Conservation (phyloP, 148 eudicot species). For the Camellia japonica region DNA sequence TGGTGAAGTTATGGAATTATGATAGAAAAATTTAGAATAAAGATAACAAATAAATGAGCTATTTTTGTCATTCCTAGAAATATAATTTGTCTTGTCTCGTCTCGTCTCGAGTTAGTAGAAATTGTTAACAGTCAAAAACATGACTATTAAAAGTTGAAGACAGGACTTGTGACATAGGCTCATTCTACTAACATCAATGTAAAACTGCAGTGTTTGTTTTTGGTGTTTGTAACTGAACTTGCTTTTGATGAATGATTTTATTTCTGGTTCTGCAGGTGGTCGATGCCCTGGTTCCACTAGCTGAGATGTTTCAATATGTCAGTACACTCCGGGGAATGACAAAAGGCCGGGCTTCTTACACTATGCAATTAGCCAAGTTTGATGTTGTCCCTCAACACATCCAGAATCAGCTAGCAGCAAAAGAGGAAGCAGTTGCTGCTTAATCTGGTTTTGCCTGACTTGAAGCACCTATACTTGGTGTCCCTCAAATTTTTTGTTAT, state of each 20-base stretch:
- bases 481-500: neutral
- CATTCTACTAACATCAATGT: neutral
- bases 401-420: conserved; percentile 78
- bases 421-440: conserved; percentile 80
- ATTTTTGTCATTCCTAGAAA: too few relatives aligned
- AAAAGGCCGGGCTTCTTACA: conserved; percentile 93
- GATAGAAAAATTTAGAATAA: too few relatives aligned
- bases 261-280: conserved; percentile 54
- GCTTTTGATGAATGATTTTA: neutral
- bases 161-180: too few relatives aligned
- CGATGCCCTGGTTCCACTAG: conserved; percentile 84
- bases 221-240: neutral
- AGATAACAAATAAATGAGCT: too few relatives aligned
- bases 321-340: conserved; percentile 90
- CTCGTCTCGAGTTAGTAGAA: too few relatives aligned
- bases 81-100: too few relatives aligned
- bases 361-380: conserved; percentile 87
- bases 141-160: too few relatives aligned
- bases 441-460: conserved; percentile 18
- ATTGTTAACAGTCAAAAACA: too few relatives aligned
- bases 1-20: too few relatives aligned
- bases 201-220: neutral
- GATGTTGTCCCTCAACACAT: conserved; percentile 97
- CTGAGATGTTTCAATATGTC: conserved; percentile 96
- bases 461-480: conserved; percentile 8